Percentiles rank a stretch among this genome's conserved stretches.
Conservation (phyloP, 305 asterid species). For the Galium porrigens region DNA sequence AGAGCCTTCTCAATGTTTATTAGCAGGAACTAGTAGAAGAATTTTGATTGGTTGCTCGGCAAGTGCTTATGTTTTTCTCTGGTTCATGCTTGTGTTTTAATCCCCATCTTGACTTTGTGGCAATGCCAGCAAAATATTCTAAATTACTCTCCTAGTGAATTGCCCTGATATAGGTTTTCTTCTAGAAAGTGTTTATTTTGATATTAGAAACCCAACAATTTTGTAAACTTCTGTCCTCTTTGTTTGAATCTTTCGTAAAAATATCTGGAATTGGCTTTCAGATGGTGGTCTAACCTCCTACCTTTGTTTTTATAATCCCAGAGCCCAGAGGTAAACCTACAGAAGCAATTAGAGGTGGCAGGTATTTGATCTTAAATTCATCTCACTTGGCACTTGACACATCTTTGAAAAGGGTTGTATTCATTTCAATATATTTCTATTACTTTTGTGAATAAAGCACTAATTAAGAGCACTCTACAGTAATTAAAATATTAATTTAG, state of each 20-base stretch:
- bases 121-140: not conserved
- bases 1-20: not conserved
- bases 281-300: not conserved
- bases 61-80: not conserved
- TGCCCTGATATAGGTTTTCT: not conserved
- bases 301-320: slow-evolving; percentile 18
- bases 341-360: slow-evolving; percentile 96
- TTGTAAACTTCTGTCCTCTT: not conserved
- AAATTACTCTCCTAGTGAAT: not conserved
- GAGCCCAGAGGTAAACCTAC: slow-evolving; percentile 87
- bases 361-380: slow-evolving; percentile 30
- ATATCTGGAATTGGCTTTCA: not conserved
- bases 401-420: not conserved
- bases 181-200: not conserved
- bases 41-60: not conserved
- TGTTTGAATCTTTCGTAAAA: not conserved
- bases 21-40: not conserved
- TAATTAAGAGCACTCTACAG: not conserved
- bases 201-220: not conserved
- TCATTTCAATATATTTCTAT: not conserved
- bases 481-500: not conserved
- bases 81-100: not conserved
- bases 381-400: not conserved
- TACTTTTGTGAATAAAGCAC: not conserved
- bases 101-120: not conserved